phyloP scores from a whole-genome alignment of 106 monocot genomes.

The Ottelia alismoides region DNA sequence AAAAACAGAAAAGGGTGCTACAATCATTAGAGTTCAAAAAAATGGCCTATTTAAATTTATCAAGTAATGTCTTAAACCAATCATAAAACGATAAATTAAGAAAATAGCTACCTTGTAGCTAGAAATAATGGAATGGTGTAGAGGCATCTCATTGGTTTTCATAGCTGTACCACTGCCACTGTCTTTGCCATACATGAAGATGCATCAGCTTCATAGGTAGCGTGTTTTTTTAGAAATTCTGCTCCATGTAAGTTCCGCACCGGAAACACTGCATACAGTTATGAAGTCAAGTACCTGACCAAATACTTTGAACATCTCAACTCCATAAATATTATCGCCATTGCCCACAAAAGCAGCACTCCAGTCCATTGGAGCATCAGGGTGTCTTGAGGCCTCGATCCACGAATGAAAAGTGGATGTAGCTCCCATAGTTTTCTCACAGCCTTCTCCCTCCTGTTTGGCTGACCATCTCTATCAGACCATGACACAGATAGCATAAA shows the following conservation, averaged over 20 bases:
- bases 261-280: constrained; percentile 51
- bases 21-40: too few species aligned
- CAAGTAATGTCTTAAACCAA: too few species aligned
- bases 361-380: constrained; percentile 91
- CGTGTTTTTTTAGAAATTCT: constrained; percentile 48
- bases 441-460: constrained; percentile 37
- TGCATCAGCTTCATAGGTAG: constrained; percentile 26
- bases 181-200: constrained; percentile 38
- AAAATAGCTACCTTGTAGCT: too few species aligned
- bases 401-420: constrained; percentile 24
- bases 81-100: too few species aligned
- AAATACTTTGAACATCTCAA: constrained; percentile 85
- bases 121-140: not conserved
- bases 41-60: too few species aligned
- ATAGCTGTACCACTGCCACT: constrained; percentile 43
- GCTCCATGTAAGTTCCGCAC: constrained; percentile 30
- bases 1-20: too few species aligned
- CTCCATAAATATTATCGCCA: constrained; percentile 44
- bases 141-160: not conserved
- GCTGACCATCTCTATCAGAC: constrained; percentile 27
- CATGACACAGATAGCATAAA: constrained; percentile 77
- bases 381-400: constrained; percentile 62
- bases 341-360: constrained; percentile 41
- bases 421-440: constrained; percentile 80
- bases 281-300: constrained; percentile 72